Percentiles rank a stretch among this genome's conserved stretches.
Conservation (phyloP, 2,329 filamentous ascomycete species). For the Arthrinium phaeospermum region DNA sequence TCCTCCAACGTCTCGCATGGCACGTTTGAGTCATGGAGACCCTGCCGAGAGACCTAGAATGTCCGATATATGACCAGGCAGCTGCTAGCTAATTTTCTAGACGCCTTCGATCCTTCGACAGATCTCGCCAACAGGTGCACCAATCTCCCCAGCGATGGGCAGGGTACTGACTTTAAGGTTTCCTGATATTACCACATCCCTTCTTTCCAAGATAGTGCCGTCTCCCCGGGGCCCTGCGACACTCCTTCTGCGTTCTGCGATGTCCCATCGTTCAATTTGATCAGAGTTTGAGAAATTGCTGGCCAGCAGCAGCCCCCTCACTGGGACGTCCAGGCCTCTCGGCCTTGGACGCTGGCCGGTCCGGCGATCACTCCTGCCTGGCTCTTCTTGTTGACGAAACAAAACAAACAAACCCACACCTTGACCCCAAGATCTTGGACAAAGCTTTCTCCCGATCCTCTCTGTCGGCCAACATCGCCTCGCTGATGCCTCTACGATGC, state of each 20-base stretch:
- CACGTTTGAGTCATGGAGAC: not conserved
- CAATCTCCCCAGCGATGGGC: not conserved
- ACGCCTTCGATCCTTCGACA: not conserved
- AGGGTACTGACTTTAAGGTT: not conserved
- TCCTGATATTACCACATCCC: not conserved
- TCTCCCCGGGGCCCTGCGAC: not conserved
- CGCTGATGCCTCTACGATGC: slow-evolving; percentile 3
- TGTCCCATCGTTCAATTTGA: not conserved
- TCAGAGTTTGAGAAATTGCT: not conserved
- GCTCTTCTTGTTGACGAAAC: not conserved
- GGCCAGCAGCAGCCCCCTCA: not conserved
- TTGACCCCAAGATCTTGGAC: not conserved
- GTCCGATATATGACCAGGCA: not conserved
- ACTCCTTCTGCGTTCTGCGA: no score
- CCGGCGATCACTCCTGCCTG: not conserved
- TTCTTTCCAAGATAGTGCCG: not conserved
- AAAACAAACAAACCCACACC: not conserved
- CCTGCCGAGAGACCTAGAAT: not conserved
- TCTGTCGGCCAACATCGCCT: not conserved
- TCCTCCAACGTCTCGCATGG: not conserved
- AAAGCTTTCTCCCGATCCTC: not conserved
- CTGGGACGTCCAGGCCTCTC: not conserved
- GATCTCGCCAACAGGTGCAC: not conserved
- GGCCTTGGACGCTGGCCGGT: not conserved
- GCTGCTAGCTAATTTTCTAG: not conserved